Evolutionary conservation across 371 early-diverging fungal genomes (phyloP).

Genomic region (Basidiobolus heterosporus): DNA sequence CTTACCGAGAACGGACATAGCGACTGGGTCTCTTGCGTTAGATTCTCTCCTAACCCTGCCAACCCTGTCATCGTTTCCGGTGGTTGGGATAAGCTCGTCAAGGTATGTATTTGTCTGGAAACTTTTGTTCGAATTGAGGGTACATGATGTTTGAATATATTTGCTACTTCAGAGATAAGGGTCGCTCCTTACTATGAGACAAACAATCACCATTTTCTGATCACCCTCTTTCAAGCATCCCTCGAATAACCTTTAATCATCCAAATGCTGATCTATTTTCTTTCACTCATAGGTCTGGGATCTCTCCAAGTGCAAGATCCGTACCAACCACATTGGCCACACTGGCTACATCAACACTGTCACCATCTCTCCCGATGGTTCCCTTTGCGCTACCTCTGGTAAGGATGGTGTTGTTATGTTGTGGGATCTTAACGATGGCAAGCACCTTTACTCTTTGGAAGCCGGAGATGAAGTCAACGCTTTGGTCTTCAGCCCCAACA

Average conservation of each 20-base stretch:
- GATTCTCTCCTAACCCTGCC: slow-evolving; percentile 95
- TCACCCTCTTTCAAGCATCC: background rate
- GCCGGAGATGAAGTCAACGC: slow-evolving; percentile 91
- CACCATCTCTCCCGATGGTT: slow-evolving; percentile 98
- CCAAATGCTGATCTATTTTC: background rate
- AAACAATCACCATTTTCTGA: slow-evolving; percentile 15
- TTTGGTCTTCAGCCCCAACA: slow-evolving; percentile 96
- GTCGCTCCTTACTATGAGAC: slow-evolving; percentile 33
- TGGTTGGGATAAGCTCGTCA: slow-evolving; percentile 98
- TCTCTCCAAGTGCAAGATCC: slow-evolving; percentile 89
- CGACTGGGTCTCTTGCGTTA: slow-evolving; percentile 96
- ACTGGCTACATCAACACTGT: slow-evolving; percentile 93
- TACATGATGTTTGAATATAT: slow-evolving; percentile 12
- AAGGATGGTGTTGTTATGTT: slow-evolving; percentile 97
- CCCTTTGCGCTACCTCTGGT: slow-evolving; percentile 98
- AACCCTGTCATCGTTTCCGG: slow-evolving; percentile 93
- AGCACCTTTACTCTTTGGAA: slow-evolving; percentile 97
- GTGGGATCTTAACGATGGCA: slow-evolving; percentile 98
- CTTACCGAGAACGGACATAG: slow-evolving; percentile 85
- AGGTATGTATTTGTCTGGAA: slow-evolving; percentile 35
- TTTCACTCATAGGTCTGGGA: slow-evolving; percentile 80
- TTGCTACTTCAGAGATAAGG: slow-evolving; percentile 48
- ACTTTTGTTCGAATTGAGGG: no score
- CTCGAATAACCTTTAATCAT: background rate
- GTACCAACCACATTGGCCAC: slow-evolving; percentile 98